Conservation (phyloP, 2,329 filamentous ascomycete genomes). For the Mollisia scopiformis region DNA sequence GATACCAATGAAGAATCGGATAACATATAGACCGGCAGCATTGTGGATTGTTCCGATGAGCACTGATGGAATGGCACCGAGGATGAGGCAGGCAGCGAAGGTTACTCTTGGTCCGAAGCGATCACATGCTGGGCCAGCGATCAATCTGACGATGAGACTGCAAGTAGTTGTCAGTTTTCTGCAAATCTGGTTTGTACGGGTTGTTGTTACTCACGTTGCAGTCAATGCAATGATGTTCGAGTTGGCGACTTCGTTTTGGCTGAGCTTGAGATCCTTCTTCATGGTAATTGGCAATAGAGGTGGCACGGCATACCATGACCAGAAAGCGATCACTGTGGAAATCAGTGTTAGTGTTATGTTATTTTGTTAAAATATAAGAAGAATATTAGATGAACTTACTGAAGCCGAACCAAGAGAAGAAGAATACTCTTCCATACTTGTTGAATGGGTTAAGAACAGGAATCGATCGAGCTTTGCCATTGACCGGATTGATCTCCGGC, state of each 20-base stretch:
- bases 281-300: slow-evolving; percentile 68
- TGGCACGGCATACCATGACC: slow-evolving; percentile 92
- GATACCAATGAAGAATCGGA: slow-evolving; percentile 81
- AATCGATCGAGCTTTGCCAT: slow-evolving; percentile 78
- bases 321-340: slow-evolving; percentile 72
- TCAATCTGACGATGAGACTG: slow-evolving; percentile 69
- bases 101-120: slow-evolving; percentile 78
- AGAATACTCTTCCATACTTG: slow-evolving; percentile 83
- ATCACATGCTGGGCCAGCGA: slow-evolving; percentile 86
- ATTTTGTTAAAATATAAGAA: neutral
- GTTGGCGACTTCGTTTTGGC: slow-evolving; percentile 74
- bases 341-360: neutral
- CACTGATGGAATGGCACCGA: slow-evolving; percentile 79
- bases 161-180: neutral
- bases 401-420: slow-evolving; percentile 77
- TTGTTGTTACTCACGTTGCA: slow-evolving; percentile 51
- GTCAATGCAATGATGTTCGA: slow-evolving; percentile 86
- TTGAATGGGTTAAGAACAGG: slow-evolving; percentile 79
- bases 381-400: slow-evolving; percentile 10
- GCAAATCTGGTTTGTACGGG: neutral
- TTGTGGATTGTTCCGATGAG: slow-evolving; percentile 77
- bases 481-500: slow-evolving; percentile 68
- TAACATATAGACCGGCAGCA: slow-evolving; percentile 67
- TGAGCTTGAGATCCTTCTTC: slow-evolving; percentile 75
- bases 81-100: slow-evolving; percentile 76